A percentile compares a stretch with the other conserved stretches of the same genome.
Conservation (phyloP, 176 grass and related monocot genomes). For the Metroxylon sagu region DNA sequence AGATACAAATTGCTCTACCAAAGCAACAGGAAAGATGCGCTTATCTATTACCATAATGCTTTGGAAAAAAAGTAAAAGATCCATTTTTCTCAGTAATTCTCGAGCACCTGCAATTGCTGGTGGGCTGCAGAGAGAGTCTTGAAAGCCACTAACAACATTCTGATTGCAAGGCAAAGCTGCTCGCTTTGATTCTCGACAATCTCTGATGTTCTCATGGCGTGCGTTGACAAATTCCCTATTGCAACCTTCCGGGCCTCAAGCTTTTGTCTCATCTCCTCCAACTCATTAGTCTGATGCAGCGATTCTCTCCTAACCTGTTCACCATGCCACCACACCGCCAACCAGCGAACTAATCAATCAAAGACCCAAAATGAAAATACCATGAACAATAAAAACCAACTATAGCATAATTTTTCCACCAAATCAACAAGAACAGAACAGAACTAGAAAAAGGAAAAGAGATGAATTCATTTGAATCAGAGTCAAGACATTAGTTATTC, state of each 20-base stretch:
- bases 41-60: no score
- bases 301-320: slow-evolving; percentile 44
- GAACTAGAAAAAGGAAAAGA: no score
- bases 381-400: background rate
- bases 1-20: no score
- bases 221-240: slow-evolving; percentile 32
- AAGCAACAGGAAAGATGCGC: no score
- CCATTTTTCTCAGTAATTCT: no score
- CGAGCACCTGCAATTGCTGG: slow-evolving; percentile 54
- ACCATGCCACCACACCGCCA: background rate
- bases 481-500: no score
- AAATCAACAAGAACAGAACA: no score
- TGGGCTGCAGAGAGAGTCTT: slow-evolving; percentile 31
- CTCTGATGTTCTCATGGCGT: slow-evolving; percentile 22
- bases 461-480: no score
- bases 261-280: slow-evolving; percentile 55
- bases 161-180: slow-evolving; percentile 46
- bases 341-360: background rate
- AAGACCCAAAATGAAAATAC: background rate
- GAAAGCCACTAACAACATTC: slow-evolving; percentile 43
- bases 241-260: slow-evolving; percentile 33
- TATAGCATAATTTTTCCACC: no score
- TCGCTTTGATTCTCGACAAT: slow-evolving; percentile 37
- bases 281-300: slow-evolving; percentile 41
- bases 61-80: no score